Evolutionary conservation across 768 basidiomycete species (phyloP), one percentile per base, ranked within the genome.

Genomic region (Obba rivulosa): DNA sequence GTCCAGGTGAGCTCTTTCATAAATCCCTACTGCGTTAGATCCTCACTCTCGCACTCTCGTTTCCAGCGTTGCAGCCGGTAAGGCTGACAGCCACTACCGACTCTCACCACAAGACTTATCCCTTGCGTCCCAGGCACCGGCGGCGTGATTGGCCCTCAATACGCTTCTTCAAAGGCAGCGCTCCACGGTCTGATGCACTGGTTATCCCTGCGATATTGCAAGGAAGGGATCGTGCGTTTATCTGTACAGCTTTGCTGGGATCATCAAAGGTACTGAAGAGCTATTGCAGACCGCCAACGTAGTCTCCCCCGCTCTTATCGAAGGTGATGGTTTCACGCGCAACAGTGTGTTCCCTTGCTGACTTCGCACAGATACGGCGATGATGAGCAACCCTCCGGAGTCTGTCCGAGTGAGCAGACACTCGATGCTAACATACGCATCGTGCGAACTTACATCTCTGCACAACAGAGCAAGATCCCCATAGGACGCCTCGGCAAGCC

Each of bases 101-200:
- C 39, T 34, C 31, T 11, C 20, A 10, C 34, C 14, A 34, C 4
- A 4, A 45, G 24, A 34, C 9, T 16, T 5, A 31, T 5, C 5
- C 7, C 28, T 31, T 8, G 7, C 16, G 13, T 23, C 18, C 3
- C 35, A 66, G 75, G 72, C 2, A 75, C 69, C 21, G 78, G 77
- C 11, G 78, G 78, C 1, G 73, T 79, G 1, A 66, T 80, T 38
- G 78, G 78, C 0, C 77, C 78, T 0, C 78, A 80, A 48, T 79
- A 80, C 46, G 76, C 78, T 5, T 78, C 76, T 0, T 77, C 77
- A 0, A 80, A 80, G 50, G 71, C 76, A 2, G 78, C 77, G 2
- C 53, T 78, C 50, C 77, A 79, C 51, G 78, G 78, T 0, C 64
- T 79, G 4, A 61, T 78, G 34, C 78, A 78, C 51, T 79, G 78